Evolutionary conservation across 352 stramenopile genomes (phyloP), one percentile per base, ranked within the genome.

Genomic region (Phytopythium aichiense): DNA sequence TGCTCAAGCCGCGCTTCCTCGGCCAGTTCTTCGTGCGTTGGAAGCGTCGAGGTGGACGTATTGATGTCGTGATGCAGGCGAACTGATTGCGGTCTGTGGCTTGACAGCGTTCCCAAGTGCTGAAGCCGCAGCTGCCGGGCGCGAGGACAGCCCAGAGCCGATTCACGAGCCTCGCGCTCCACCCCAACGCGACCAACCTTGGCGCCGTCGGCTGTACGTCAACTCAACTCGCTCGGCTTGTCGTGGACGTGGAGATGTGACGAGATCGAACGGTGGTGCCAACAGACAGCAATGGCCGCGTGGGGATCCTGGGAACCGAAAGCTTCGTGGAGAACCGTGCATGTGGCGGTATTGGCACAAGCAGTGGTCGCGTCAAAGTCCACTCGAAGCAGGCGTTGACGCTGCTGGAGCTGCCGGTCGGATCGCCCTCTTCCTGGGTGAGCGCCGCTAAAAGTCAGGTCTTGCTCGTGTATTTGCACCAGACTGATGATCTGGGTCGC

Each of bases 161-260:
- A 42, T 58, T 79, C n/a, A 81, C 68, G 23, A 63, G 68, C n/a
- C 49, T 80, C 4, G 69, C 66, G 18, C 58, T 84, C 16, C 69
- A 75, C 60, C 45, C 58, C 25, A 33, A 18, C 45, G 59, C 50
- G 12, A 72, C 48, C 33, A 67, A 71, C 61, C 54, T 76, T n/a
- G 73, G 65, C 12, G 76, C 76, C n/a, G 63, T 80, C 23, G 66
- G 66, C 22, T 68, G 76, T 84, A 57, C 54, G 50, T 12, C 49
- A 28, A 2, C 4, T 65, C 55, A 5, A 37, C 2, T 56, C 23
- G 31, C 9, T 4, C 9, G 31, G 5, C 20, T 50, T 22, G 45
- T 4, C 2, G 5, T 11, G 3, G 22, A n/a, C 5, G 2, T 11
- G 40, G 18, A 46, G 40, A 16, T 46, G 5, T 8, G 6, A 22